Evolutionary conservation across 2,329 filamentous ascomycete genomes (phyloP), one percentile per base, ranked within the genome.

Genomic region (Blastomyces gilchristii): DNA sequence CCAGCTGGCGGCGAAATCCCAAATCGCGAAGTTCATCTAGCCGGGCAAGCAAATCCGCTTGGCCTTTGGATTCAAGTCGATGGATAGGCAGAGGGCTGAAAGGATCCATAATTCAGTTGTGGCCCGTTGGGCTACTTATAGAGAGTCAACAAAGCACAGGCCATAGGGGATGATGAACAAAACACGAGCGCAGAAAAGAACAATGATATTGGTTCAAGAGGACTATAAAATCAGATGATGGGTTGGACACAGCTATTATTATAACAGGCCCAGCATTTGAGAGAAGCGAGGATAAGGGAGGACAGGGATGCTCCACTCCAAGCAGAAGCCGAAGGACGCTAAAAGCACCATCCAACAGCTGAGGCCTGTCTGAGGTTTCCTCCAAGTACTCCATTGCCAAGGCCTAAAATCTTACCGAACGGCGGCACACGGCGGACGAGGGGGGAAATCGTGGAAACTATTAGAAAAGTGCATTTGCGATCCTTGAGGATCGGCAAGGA

Each of bases 21-120:
- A 67, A 45, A 28, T 61, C 63, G 11, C 65, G 64, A 49, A 68
- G 63, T 37, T 68, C 65, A 54, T 67, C 64, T n/a, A 68, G 62
- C n/a, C 64, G 61, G 22, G 64, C 63, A 41, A 68, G 65, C 5
- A 68, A 62, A 37, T 64, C 62, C 25, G 49, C 58, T 52, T 66
- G 67, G 12, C 58, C 65, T 31, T 67, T 59, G 41, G 67, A 65
- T 52, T 68, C 65, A 25, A 68, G 61, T 7, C 58, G 45, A 39
- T 66, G 61, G 9, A 66, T 34, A 22, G 63, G 58, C 6, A 63
- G 54, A 18, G 57, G 41, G 37, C 64, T 60, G 49, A 64, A 61
- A 14, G 41, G n/a, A 58, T 63, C 47, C 56, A 41, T 47, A 22
- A 18, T 56, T 56, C 18, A 34, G 41, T 58, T 52, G 18, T 9